Percentiles rank a stretch among this genome's conserved stretches.
Conservation (phyloP, 2,329 filamentous ascomycete species). For the Fusarium scirpi region DNA sequence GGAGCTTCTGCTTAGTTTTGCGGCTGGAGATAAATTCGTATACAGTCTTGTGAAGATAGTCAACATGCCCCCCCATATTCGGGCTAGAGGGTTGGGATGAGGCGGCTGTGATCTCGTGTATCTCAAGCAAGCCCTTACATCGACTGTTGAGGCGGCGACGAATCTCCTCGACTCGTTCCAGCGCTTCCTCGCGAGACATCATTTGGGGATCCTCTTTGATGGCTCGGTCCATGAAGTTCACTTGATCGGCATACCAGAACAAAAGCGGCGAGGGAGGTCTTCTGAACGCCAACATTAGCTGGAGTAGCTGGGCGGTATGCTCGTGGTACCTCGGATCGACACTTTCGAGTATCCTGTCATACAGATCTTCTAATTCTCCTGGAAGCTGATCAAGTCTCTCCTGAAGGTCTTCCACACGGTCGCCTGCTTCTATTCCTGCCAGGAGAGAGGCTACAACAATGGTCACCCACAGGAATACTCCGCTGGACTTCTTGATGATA, state of each 20-base stretch:
- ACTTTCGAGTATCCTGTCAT: not conserved
- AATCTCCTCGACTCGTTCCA: not conserved
- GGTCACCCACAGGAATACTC: slow-evolving; percentile 15
- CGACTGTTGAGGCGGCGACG: slow-evolving; percentile 10
- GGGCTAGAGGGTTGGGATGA: rapidly evolving
- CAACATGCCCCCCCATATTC: rapidly evolving
- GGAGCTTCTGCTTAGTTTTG: not conserved
- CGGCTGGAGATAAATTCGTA: not conserved
- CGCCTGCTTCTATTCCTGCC: not conserved
- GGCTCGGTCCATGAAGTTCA: not conserved
- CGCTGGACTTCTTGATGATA: not conserved
- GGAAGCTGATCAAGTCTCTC: not conserved
- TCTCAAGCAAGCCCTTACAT: slow-evolving; percentile 16
- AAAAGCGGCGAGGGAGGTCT: not conserved
- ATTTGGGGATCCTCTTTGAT: not conserved
- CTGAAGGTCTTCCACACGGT: slow-evolving; percentile 6
- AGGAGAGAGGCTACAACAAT: slow-evolving; percentile 14
- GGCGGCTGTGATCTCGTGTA: rapidly evolving
- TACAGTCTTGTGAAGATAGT: slow-evolving; percentile 8
- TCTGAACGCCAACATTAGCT: not conserved
- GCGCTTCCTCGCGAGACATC: rapidly evolving
- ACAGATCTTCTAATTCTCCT: not conserved
- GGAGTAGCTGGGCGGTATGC: slow-evolving; percentile 12
- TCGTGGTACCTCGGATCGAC: slow-evolving; percentile 2
- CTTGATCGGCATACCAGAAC: slow-evolving; percentile 22